phyloP scores from a whole-genome alignment of 352 stramenopile genomes.

The Globisporangium viniferum region DNA sequence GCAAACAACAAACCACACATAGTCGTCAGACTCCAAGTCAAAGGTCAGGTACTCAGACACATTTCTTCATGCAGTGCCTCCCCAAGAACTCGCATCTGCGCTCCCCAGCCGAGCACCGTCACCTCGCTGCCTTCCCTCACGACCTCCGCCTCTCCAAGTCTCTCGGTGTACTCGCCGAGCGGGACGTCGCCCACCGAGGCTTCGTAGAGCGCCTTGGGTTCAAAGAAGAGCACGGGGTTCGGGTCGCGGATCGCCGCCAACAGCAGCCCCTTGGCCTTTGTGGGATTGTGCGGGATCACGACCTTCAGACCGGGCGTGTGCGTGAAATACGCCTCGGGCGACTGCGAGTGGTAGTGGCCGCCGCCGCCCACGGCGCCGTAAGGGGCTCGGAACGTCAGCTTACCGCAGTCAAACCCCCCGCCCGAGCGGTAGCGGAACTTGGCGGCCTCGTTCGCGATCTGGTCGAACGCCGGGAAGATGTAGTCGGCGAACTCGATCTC shows the following conservation, averaged over 20 bases:
- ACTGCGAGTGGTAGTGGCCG: slow-evolving; percentile 95
- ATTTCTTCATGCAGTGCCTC: neutral
- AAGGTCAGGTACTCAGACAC: slow-evolving; percentile 1
- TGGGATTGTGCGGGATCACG: slow-evolving; percentile 94
- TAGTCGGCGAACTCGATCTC: slow-evolving; percentile 99
- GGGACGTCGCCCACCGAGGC: slow-evolving; percentile 91
- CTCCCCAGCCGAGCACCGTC: no score
- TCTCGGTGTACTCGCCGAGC: no score
- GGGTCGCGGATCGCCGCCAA: slow-evolving; percentile 94
- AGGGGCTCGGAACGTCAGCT: slow-evolving; percentile 94
- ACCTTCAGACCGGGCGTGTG: slow-evolving; percentile 98
- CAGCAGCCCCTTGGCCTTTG: slow-evolving; percentile 95
- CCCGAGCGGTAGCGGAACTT: slow-evolving; percentile 98
- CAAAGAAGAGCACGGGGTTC: slow-evolving; percentile 97
- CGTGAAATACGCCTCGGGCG: slow-evolving; percentile 95
- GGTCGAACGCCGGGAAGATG: slow-evolving; percentile 96
- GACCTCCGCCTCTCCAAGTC: no score
- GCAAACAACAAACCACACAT: slow-evolving; percentile 32
- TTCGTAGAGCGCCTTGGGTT: slow-evolving; percentile 98
- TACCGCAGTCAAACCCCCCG: slow-evolving; percentile 98
- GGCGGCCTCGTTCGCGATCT: slow-evolving; percentile 97
- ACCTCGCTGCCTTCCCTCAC: no score
- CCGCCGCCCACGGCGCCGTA: slow-evolving; percentile 95
- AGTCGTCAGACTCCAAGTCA: no score
- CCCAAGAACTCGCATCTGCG: neutral